Evolutionary conservation across 73 alveolate genomes (phyloP).

Genomic region (Paraurostyla sp.): DNA sequence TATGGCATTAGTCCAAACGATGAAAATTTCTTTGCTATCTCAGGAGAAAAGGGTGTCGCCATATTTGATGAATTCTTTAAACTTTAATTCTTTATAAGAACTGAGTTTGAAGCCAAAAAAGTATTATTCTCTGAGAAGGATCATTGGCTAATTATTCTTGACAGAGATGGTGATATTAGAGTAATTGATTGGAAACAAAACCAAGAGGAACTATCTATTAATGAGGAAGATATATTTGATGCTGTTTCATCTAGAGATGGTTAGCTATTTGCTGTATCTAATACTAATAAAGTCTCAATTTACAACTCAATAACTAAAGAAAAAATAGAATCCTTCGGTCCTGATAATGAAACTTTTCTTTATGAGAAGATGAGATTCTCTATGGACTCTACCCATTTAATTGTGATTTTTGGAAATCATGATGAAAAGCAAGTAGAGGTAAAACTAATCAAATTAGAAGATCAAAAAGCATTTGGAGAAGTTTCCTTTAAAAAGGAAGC

Average conservation of each 20-base stretch:
- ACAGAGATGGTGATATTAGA: constrained; percentile 27
- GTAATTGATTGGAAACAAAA: constrained; percentile 35
- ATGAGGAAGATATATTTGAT: not conserved
- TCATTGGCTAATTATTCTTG: constrained; percentile 32
- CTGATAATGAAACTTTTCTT: not conserved
- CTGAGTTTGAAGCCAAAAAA: constrained; percentile 46
- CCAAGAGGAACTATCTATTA: not conserved
- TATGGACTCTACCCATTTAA: not conserved
- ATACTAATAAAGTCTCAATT: not conserved
- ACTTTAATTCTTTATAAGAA: not conserved
- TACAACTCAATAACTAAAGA: not conserved
- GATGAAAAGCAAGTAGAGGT: not conserved
- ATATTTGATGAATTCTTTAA: not conserved
- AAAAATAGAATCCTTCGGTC: not conserved
- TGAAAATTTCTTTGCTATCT: constrained; percentile 10
- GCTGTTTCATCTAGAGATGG: constrained; percentile 9
- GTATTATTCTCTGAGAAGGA: constrained; percentile 19
- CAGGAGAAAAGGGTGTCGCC: constrained; percentile 47
- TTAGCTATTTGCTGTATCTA: not conserved
- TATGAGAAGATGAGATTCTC: constrained; percentile 31
- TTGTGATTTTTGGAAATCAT: not conserved
- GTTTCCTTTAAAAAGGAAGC: not conserved
- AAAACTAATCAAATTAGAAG: not conserved
- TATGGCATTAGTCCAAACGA: not conserved
- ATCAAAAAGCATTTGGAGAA: constrained; percentile 6